phyloP scores from a whole-genome alignment of 495 filamentous ascomycete genomes.

The Talaromyces nanjingensis region DNA sequence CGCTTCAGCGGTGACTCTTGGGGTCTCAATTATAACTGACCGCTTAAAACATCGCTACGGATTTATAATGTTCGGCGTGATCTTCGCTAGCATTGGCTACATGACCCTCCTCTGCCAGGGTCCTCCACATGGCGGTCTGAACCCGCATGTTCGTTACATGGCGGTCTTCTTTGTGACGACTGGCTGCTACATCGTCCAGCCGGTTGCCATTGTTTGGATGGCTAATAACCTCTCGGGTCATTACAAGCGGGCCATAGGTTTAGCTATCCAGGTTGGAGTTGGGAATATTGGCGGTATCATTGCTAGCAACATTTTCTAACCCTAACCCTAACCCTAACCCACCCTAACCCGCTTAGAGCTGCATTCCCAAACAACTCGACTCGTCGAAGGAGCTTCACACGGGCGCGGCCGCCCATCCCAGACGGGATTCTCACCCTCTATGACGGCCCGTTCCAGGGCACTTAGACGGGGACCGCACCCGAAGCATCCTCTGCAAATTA shows the following conservation, averaged over 20 bases:
- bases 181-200: slow-evolving; percentile 31
- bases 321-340: too few species aligned
- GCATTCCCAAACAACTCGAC: too few species aligned
- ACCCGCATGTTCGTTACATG: slow-evolving; percentile 26
- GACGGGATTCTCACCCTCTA: too few species aligned
- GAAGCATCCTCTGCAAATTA: too few species aligned
- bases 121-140: slow-evolving; percentile 7
- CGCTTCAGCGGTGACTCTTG: slow-evolving; percentile 29
- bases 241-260: slow-evolving; percentile 42
- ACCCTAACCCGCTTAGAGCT: too few species aligned
- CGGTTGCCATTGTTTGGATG: slow-evolving; percentile 38
- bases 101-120: slow-evolving; percentile 30
- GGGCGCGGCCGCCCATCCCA: too few species aligned
- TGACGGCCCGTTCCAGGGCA: too few species aligned
- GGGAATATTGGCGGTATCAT: slow-evolving; percentile 42
- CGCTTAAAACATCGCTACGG: slow-evolving; percentile 28
- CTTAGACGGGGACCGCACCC: too few species aligned
- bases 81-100: slow-evolving; percentile 33
- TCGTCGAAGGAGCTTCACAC: too few species aligned
- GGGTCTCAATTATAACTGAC: slow-evolving; percentile 32
- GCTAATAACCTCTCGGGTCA: slow-evolving; percentile 40
- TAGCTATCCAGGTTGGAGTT: slow-evolving; percentile 35
- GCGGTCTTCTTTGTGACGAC: slow-evolving; percentile 34
- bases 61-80: slow-evolving; percentile 31
- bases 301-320: slow-evolving; percentile 41